Percentiles rank a stretch among this genome's conserved stretches.
These are phyloP conservation scores for Calophaca sinica DNA, from an alignment of 306 rosid species.

Conservation along the genomic window DNA sequence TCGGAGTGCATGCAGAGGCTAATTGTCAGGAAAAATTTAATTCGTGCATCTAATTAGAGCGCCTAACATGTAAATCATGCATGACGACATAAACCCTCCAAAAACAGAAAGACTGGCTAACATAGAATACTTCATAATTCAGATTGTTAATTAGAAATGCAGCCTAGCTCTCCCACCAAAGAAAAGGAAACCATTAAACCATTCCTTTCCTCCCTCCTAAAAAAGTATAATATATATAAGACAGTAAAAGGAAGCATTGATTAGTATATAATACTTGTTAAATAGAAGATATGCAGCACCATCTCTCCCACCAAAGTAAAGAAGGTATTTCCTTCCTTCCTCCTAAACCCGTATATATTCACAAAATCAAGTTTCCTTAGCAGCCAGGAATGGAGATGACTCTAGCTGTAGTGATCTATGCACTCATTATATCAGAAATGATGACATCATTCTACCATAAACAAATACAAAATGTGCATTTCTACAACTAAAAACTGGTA, in stretches of 20 bases:
- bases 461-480: background rate
- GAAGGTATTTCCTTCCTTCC: background rate
- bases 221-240: background rate
- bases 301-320: background rate
- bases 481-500: background rate
- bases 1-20: constrained; percentile 23
- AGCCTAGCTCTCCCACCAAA: constrained; percentile 5
- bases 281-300: background rate
- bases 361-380: too few relatives aligned
- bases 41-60: background rate
- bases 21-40: background rate
- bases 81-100: background rate
- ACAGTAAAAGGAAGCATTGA: background rate
- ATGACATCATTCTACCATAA: too few relatives aligned
- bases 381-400: too few relatives aligned
- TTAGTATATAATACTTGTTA: background rate
- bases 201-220: background rate
- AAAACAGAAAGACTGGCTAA: background rate
- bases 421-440: too few relatives aligned
- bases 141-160: constrained; percentile 23
- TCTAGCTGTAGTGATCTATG: too few relatives aligned
- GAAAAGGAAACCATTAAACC: background rate
- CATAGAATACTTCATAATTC: background rate
- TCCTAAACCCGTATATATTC: too few relatives aligned
- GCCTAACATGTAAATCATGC: constrained; percentile 14